Conservation (phyloP, 2,329 filamentous ascomycete species). For the Rhexocercosporidium sp. region DNA sequence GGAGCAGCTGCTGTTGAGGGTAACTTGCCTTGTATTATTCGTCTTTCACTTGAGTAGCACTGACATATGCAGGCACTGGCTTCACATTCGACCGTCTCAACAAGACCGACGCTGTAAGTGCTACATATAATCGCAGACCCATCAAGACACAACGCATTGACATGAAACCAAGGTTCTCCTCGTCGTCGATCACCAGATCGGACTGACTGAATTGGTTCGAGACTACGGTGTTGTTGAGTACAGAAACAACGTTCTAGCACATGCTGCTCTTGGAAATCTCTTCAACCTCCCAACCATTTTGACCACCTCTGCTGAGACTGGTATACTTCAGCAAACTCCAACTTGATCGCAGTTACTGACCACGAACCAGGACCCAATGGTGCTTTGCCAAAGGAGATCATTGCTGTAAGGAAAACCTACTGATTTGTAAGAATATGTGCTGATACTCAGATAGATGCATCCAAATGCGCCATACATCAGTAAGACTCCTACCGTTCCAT, state of each 20-base stretch:
- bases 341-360: background rate
- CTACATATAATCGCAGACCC: background rate
- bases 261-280: constrained; percentile 67
- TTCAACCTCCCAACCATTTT: constrained; percentile 73
- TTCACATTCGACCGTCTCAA: constrained; percentile 43
- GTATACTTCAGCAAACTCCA: constrained; percentile 36
- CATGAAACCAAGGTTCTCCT: constrained; percentile 52
- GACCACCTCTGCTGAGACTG: constrained; percentile 69
- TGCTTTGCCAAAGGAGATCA: constrained; percentile 70
- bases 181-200: constrained; percentile 64
- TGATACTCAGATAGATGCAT: constrained; percentile 51
- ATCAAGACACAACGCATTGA: background rate
- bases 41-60: background rate
- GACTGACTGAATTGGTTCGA: constrained; percentile 62
- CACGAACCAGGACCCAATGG: constrained; percentile 67
- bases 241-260: constrained; percentile 70
- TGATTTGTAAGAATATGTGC: background rate
- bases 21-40: background rate
- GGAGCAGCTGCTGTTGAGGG: constrained; percentile 26
- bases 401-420: constrained; percentile 47
- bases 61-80: constrained; percentile 18
- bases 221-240: constrained; percentile 71
- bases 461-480: constrained; percentile 68
- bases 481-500: background rate
- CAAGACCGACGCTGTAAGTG: constrained; percentile 41